phyloP scores from a whole-genome alignment of 1,139 yeast genomes.

The Yamadazyma epiphylla region DNA sequence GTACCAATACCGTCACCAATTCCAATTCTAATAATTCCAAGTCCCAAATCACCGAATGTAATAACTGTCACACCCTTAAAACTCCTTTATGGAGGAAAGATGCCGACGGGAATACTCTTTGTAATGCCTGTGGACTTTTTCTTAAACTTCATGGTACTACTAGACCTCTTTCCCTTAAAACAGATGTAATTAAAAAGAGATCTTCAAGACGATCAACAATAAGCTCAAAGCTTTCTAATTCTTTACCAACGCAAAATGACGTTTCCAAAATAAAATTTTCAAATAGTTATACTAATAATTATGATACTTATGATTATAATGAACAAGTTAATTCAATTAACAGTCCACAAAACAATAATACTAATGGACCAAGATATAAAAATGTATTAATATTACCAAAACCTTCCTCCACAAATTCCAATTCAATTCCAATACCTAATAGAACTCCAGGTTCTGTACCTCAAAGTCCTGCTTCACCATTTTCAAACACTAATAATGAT shows the following conservation, averaged over 20 bases:
- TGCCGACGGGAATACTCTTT: slow-evolving; percentile 51
- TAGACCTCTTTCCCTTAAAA: slow-evolving; percentile 64
- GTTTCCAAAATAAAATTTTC: slow-evolving; percentile 4
- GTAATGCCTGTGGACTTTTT: slow-evolving; percentile 61
- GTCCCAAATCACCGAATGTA: slow-evolving; percentile 25
- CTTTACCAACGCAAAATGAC: slow-evolving; percentile 10
- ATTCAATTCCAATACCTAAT: slow-evolving; percentile 27
- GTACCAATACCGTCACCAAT: slow-evolving; percentile 1
- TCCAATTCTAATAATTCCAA: slow-evolving; percentile 2
- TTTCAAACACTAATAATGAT: slow-evolving; percentile 9
- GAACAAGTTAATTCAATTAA: slow-evolving; percentile 6
- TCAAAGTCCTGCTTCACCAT: slow-evolving; percentile 23
- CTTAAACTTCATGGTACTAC: slow-evolving; percentile 56
- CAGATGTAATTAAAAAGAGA: slow-evolving; percentile 87
- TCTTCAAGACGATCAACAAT: slow-evolving; percentile 10
- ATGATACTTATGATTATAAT: slow-evolving; percentile 7
- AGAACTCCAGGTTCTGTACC: slow-evolving; percentile 10
- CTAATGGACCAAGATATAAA: slow-evolving; percentile 21
- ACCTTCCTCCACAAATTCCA: slow-evolving; percentile 17
- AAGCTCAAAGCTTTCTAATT: slow-evolving; percentile 9
- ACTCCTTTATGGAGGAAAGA: slow-evolving; percentile 60
- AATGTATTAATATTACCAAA: slow-evolving; percentile 44
- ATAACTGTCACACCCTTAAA: slow-evolving; percentile 53
- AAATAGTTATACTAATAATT: slow-evolving; percentile 2
- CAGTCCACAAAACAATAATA: slow-evolving; percentile 8